These are phyloP conservation scores for Rhodamnia rubescens DNA, from an alignment of 345 rosid genomes.

Conservation along the genomic window DNA sequence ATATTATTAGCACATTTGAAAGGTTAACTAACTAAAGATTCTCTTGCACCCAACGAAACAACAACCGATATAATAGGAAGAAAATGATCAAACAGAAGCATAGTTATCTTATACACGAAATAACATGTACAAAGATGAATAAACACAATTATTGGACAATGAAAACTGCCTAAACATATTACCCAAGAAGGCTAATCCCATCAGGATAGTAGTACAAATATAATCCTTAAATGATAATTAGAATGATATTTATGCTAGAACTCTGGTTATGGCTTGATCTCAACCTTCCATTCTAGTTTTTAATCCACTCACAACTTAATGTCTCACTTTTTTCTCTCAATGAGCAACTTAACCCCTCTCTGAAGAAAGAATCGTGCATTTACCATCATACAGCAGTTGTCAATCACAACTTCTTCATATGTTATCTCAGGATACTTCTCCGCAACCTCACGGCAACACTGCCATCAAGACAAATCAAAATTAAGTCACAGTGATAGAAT, in stretches of 20 bases:
- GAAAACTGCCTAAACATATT: neutral
- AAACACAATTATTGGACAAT: neutral
- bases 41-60: neutral
- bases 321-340: neutral
- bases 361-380: neutral
- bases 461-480: slow-evolving; percentile 11
- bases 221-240: neutral
- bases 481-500: neutral
- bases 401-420: slow-evolving; percentile 98
- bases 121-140: neutral
- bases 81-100: neutral
- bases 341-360: neutral
- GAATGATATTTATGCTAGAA: neutral
- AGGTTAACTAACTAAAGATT: neutral
- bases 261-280: neutral
- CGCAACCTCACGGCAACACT: slow-evolving; percentile 99
- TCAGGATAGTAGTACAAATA: neutral
- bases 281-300: neutral
- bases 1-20: neutral
- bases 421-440: slow-evolving; percentile 90
- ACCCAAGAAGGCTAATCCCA: neutral
- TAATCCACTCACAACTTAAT: neutral
- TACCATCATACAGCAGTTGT: slow-evolving; percentile 99
- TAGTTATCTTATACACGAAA: neutral
- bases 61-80: neutral